Evolutionary conservation across 169 alveolate species (phyloP).

Genomic region (Eimeria necatrix): DNA sequence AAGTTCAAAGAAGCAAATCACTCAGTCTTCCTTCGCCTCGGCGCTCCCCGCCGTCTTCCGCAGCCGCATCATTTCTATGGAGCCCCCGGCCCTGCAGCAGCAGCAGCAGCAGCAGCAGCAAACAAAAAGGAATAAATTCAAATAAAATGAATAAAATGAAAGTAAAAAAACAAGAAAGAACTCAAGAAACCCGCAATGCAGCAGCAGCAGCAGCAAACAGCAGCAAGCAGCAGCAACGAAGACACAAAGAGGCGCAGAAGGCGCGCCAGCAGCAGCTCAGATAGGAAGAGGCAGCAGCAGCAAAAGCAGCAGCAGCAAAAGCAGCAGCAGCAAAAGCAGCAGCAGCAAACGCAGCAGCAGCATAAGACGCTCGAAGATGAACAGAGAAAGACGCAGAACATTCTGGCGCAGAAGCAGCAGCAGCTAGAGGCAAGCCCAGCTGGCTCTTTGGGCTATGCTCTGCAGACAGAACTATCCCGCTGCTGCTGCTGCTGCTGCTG

Average conservation of each 20-base stretch:
- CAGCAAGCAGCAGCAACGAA: not conserved
- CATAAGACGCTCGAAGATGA: not conserved
- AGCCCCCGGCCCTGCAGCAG: constrained; percentile 2
- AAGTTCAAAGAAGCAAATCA: too few species aligned
- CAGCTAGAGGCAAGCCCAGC: not conserved
- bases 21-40: not conserved
- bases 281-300: not conserved
- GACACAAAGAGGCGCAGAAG: not conserved
- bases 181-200: not conserved
- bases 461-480: too few species aligned
- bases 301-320: not conserved
- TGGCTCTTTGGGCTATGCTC: not conserved
- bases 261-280: not conserved
- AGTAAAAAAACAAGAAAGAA: not conserved
- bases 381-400: not conserved
- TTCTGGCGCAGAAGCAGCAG: not conserved
- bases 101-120: not conserved
- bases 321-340: not conserved
- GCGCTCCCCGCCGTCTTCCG: not conserved
- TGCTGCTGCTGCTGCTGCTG: too few species aligned
- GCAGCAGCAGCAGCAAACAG: constrained; percentile 40
- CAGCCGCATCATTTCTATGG: constrained; percentile 40
- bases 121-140: not conserved
- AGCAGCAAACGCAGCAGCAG: constrained; percentile 8
- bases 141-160: not conserved